Conservation (phyloP, 441 rosid species). For the Viola pubescens region DNA sequence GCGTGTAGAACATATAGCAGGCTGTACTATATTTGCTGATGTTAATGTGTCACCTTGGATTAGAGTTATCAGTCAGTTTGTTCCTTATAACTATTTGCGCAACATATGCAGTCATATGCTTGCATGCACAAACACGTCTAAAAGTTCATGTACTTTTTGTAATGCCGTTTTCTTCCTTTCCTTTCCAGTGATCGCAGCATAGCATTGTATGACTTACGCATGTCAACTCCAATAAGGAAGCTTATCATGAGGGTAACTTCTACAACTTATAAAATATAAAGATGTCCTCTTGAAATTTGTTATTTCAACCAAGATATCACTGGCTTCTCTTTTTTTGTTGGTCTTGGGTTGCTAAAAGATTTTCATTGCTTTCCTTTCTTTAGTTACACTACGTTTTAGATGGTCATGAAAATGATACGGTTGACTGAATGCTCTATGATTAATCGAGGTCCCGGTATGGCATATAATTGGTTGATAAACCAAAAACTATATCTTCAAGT, state of each 20-base stretch:
- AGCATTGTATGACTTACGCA: conserved; percentile 72
- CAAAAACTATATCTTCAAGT: background rate
- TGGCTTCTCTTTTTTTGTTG: too few relatives aligned
- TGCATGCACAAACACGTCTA: background rate
- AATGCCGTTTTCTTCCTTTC: conserved; percentile 7
- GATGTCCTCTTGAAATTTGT: background rate
- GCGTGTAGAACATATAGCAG: too few relatives aligned
- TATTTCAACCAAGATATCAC: too few relatives aligned
- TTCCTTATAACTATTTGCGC: too few relatives aligned
- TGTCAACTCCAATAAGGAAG: conserved; percentile 75
- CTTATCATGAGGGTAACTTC: conserved; percentile 69
- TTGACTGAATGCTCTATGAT: too few relatives aligned
- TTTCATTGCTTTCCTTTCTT: too few relatives aligned
- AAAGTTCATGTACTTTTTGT: conserved; percentile 1
- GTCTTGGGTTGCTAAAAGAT: too few relatives aligned
- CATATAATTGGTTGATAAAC: background rate
- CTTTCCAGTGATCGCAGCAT: conserved; percentile 76
- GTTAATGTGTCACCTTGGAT: background rate
- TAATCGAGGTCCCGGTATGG: background rate
- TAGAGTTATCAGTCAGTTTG: background rate
- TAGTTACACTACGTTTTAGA: too few relatives aligned
- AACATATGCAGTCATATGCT: background rate
- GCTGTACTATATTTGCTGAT: background rate
- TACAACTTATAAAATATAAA: background rate
- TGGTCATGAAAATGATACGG: too few relatives aligned